Evolutionary conservation across 805 yeast genomes (phyloP), one percentile per base, ranked within the genome.

Genomic region (Diddensiella transvaalensis): DNA sequence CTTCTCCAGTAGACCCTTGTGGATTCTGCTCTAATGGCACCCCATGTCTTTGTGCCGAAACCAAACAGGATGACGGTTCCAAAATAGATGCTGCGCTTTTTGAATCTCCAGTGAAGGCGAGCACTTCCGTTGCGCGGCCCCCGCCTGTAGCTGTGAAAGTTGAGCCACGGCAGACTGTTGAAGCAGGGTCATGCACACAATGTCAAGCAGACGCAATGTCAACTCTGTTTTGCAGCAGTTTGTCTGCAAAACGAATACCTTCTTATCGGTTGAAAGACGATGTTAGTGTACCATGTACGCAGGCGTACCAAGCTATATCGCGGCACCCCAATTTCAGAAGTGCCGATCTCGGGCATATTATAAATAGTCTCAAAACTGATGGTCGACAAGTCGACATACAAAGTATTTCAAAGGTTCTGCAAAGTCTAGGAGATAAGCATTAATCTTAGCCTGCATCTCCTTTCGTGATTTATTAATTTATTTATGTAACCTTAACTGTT

Each of bases 11-110:
- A 6, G 48, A 53, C 74, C 54, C 93, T 83, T 90, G 98, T 67
- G 98, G 98, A 0, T 89, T 90, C 65, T 90, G 98, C 61, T 80
- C 95, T 0, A 95, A 86, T 56, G 93, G 81, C 57, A 82, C 95
- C 0, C 89, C 95, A 1, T 90, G 98, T 67, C 87, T 90, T 1
- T 90, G 98, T 64, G 78, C 91, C 23, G 96, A 89, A 56, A 85
- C 80, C 15, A 77, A 76, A 6, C 67, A 71, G 32, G 67, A 33
- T 52, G 29, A 51, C 59, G 32, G 46, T 48, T 21, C 47, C 46
- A 22, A 11, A 80, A 77, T 5, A 85, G 93, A 64, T 83, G 90
- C 0, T 93, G 93, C 1, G 79, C 59, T 95, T 15, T 8, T 21
- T 8, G 42, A 15, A 10, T 13, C 8, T 6, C 42, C 42, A 10